Base-by-base conservation (phyloP, 495 filamentous ascomycete genomes). In the Parachaetomium inaequale region DNA sequence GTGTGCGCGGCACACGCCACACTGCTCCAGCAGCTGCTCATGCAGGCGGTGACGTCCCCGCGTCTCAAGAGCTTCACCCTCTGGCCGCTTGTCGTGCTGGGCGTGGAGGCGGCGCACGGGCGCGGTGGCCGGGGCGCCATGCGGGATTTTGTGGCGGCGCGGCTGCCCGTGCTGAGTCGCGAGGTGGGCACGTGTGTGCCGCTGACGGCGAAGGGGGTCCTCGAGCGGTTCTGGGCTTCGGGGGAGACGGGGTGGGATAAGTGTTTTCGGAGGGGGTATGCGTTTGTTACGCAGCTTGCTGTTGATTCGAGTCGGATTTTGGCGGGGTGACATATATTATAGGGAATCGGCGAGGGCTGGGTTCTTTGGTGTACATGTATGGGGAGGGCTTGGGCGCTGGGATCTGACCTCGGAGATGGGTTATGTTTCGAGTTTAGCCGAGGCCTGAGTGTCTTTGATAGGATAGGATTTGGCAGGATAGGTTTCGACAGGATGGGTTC, bases 1-100 rank as follows among this genome's bases (percentile, higher is more conserved):
- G 29, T 26, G 26, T 59, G 67, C 42, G 26, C 42, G 1, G 51
- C n/a, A 8, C 62, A 65, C 50, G 58, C 32, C 12, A n/a, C 4
- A 12, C 10, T 25, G 11, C 31, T 59, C 0, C 31, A n/a, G 0
- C 1, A 2, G 4, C 14, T 50, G 19, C 56, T 59, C 7, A 32
- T 11, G n/a, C n/a, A 5, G 14, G 56, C 25, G 7, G 3, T 50
- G 4, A 12, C 12, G 2, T 19, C 5, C 1, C n/a, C 4, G 31
- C 4, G 21, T 0, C 14, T 40, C 12, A n/a, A 26, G 45, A 10
- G 21, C 1, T 50, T 26, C 14, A 26, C 12, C 12, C 31, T 59
- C 2, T 59, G 56, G 56, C 56, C 56, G 14, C n/a, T 59, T 11
- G 56, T 50, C 6, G 56, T 59, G 1, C 32, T 59, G 11, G 56